Conservation (phyloP, 225 moss, liverwort and hornwort species). For the Lunularia cruciata region DNA sequence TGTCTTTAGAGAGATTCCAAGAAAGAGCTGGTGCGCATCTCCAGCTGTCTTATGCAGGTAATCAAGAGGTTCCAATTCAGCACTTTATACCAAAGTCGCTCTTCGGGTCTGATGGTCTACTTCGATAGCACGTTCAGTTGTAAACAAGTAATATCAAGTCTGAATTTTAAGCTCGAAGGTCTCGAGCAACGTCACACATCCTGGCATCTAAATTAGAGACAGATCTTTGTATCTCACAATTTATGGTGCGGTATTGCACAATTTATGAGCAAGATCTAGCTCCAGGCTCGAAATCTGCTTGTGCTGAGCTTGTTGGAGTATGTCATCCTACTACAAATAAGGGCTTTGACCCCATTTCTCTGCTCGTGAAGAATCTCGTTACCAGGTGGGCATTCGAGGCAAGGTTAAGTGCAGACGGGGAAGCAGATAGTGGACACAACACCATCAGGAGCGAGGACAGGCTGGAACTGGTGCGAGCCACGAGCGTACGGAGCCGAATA, state of each 20-base stretch:
- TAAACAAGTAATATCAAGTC: too few relatives aligned
- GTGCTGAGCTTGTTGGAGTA: neutral
- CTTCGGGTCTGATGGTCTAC: neutral
- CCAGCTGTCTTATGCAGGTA: slow-evolving; percentile 35
- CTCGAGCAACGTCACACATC: too few relatives aligned
- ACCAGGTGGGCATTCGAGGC: slow-evolving; percentile 21
- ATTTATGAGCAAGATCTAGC: too few relatives aligned
- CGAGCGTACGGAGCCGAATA: slow-evolving; percentile 18
- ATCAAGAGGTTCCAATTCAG: neutral
- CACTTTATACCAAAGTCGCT: too few relatives aligned
- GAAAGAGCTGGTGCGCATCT: slow-evolving; percentile 28
- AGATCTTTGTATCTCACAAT: too few relatives aligned
- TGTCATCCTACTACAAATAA: neutral
- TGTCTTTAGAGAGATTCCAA: slow-evolving; percentile 19
- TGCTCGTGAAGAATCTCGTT: slow-evolving; percentile 15
- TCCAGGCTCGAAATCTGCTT: neutral
- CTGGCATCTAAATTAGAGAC: too few relatives aligned
- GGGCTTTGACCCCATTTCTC: neutral
- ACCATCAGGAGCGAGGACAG: neutral
- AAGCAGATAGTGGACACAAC: neutral
- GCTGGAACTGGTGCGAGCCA: slow-evolving; percentile 27
- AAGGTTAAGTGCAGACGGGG: neutral
- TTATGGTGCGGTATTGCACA: too few relatives aligned
- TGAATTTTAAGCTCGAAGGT: too few relatives aligned
- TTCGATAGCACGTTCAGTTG: neutral